These are phyloP conservation scores for Lactarius indigo DNA, from an alignment of 768 basidiomycete species.

Conservation along the genomic window DNA sequence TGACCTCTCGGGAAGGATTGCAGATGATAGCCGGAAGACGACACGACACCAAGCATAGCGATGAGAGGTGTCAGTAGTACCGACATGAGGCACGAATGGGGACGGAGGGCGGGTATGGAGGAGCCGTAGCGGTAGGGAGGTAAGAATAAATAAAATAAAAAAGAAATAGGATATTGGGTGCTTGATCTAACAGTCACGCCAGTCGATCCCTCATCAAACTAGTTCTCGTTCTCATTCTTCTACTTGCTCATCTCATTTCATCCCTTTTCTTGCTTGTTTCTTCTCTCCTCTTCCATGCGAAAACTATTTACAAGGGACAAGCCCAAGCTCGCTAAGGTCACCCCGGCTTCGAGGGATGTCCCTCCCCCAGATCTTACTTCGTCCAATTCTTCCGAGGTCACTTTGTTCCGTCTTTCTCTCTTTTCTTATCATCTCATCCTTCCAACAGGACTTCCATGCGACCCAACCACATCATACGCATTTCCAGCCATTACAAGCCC, in stretches of 20 bases:
- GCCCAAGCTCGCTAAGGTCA: slow-evolving; percentile 36
- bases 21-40: too few relatives aligned
- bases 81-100: too few relatives aligned
- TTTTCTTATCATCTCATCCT: neutral
- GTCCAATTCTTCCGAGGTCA: slow-evolving; percentile 31
- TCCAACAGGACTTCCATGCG: slow-evolving; percentile 13
- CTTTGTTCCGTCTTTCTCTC: slow-evolving; percentile 6
- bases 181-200: slow-evolving; percentile 8
- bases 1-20: too few relatives aligned
- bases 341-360: slow-evolving; percentile 29
- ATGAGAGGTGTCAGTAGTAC: too few relatives aligned
- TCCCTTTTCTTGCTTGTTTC: neutral
- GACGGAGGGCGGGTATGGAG: too few relatives aligned
- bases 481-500: slow-evolving; percentile 8
- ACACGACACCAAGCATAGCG: too few relatives aligned
- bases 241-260: neutral
- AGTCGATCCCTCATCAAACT: slow-evolving; percentile 13
- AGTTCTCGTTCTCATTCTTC: neutral
- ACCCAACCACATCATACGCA: slow-evolving; percentile 11
- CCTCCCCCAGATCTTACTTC: slow-evolving; percentile 31
- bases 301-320: slow-evolving; percentile 57
- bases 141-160: neutral
- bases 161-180: neutral
- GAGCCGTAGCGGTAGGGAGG: neutral
- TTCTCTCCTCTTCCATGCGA: slow-evolving; percentile 42